These are phyloP conservation scores for Marasmius fiardii DNA, from an alignment of 1,284 basidiomycete species.

Conservation along the genomic window DNA sequence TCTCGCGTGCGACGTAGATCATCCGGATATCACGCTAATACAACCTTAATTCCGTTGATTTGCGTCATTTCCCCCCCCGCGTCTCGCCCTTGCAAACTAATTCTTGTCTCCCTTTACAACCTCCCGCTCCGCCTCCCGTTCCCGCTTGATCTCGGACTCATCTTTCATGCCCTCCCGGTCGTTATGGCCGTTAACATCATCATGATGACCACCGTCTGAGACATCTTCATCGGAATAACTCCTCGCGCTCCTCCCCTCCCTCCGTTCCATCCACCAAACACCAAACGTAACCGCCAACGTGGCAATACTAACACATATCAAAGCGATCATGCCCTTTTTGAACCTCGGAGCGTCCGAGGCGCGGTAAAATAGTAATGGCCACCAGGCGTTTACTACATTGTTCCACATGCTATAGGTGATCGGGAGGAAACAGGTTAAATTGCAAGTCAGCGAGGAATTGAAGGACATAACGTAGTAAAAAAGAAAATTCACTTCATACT, in stretches of 20 bases:
- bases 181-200: too few relatives aligned
- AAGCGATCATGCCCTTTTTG: conserved; percentile 62
- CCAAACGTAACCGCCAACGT: conserved; percentile 54
- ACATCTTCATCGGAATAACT: too few relatives aligned
- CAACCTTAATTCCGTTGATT: too few relatives aligned
- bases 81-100: too few relatives aligned
- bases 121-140: too few relatives aligned
- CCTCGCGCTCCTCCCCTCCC: conserved; percentile 26
- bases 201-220: too few relatives aligned
- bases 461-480: too few relatives aligned
- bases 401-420: conserved; percentile 65
- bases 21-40: too few relatives aligned
- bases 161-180: too few relatives aligned
- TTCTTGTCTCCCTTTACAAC: neutral
- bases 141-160: too few relatives aligned
- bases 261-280: conserved; percentile 54
- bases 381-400: conserved; percentile 69
- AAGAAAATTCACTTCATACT: conserved; percentile 57
- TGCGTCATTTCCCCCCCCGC: too few relatives aligned
- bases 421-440: neutral
- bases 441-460: neutral
- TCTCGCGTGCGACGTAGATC: too few relatives aligned
- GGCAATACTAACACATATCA: conserved; percentile 55
- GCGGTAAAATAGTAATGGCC: conserved; percentile 65
- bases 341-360: conserved; percentile 66